Conservation (phyloP, 805 yeast genomes). For the Suhomyces sp. region DNA sequence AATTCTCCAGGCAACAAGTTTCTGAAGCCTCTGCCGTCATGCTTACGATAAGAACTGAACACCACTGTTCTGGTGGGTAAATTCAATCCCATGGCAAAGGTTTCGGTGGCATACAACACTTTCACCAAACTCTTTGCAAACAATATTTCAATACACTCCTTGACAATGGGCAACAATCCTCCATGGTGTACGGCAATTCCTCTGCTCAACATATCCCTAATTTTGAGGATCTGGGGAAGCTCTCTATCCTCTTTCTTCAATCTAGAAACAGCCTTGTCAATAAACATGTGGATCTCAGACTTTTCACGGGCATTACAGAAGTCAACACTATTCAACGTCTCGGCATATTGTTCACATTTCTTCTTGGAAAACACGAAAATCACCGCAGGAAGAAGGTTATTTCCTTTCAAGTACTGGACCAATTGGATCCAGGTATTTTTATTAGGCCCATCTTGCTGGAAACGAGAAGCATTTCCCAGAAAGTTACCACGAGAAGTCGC, state of each 20-base stretch:
- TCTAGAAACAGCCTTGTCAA: conserved; percentile 84
- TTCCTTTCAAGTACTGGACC: conserved; percentile 64
- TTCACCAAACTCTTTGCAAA: conserved; percentile 85
- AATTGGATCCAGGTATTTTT: conserved; percentile 75
- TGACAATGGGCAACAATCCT: conserved; percentile 88
- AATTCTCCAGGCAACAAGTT: conserved; percentile 91
- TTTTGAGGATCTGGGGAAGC: conserved; percentile 82
- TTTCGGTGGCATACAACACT: conserved; percentile 94
- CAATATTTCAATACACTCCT: conserved; percentile 87
- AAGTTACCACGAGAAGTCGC: conserved; percentile 20
- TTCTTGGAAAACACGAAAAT: conserved; percentile 91
- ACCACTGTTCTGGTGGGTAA: conserved; percentile 96
- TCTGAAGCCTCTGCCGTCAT: conserved; percentile 84
- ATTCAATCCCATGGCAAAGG: conserved; percentile 98
- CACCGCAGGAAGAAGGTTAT: conserved; percentile 84
- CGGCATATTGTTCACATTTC: conserved; percentile 91
- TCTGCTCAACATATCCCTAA: conserved; percentile 77
- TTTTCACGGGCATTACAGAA: conserved; percentile 83
- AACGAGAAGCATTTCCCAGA: conserved; percentile 29
- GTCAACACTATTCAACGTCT: conserved; percentile 66
- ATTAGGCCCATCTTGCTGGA: conserved; percentile 62
- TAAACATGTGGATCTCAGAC: conserved; percentile 89
- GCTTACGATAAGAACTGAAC: conserved; percentile 79
- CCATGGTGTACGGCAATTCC: conserved; percentile 98
- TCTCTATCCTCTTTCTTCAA: conserved; percentile 86